Percentiles rank a stretch among this genome's conserved stretches.
phyloP scores from a whole-genome alignment of 306 rosid genomes.

The Casuarina glauca region DNA sequence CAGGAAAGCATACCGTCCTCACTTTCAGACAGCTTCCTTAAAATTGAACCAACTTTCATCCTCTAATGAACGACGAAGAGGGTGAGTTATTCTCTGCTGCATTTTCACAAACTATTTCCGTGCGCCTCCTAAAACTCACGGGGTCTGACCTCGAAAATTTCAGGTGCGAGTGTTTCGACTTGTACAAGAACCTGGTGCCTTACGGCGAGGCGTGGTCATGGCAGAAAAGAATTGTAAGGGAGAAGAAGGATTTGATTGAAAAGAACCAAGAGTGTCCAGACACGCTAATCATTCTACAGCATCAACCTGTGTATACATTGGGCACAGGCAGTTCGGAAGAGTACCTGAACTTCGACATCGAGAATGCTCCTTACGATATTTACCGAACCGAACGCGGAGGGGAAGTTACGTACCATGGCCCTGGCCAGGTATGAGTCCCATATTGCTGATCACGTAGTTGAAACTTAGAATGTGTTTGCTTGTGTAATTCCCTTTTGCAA shows the following conservation, averaged over 20 bases:
- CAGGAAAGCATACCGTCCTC: neutral
- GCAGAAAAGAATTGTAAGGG: slow-evolving; percentile 45
- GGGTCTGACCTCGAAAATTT: slow-evolving; percentile 8
- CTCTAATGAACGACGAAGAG: slow-evolving; percentile 9
- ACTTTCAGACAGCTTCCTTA: neutral
- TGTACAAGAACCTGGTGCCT: slow-evolving; percentile 55
- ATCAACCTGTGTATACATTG: slow-evolving; percentile 48
- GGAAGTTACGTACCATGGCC: slow-evolving; percentile 55
- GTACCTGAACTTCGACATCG: slow-evolving; percentile 39
- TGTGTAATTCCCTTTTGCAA: neutral
- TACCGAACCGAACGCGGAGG: slow-evolving; percentile 55
- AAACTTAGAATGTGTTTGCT: neutral
- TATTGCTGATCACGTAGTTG: neutral
- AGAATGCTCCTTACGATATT: slow-evolving; percentile 39
- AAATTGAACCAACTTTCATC: slow-evolving; percentile 14
- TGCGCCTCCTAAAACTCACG: neutral
- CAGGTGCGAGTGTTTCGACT: slow-evolving; percentile 73
- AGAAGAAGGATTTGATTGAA: slow-evolving; percentile 35
- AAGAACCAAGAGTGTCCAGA: slow-evolving; percentile 35
- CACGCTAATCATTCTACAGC: slow-evolving; percentile 46
- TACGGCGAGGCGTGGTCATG: slow-evolving; percentile 55
- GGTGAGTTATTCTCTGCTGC: slow-evolving; percentile 34
- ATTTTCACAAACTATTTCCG: slow-evolving; percentile 19
- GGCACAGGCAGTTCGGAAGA: slow-evolving; percentile 44
- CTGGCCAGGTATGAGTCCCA: slow-evolving; percentile 43